Base-by-base conservation (phyloP, 352 stramenopile species). In the Hyaloperonospora brassicae region DNA sequence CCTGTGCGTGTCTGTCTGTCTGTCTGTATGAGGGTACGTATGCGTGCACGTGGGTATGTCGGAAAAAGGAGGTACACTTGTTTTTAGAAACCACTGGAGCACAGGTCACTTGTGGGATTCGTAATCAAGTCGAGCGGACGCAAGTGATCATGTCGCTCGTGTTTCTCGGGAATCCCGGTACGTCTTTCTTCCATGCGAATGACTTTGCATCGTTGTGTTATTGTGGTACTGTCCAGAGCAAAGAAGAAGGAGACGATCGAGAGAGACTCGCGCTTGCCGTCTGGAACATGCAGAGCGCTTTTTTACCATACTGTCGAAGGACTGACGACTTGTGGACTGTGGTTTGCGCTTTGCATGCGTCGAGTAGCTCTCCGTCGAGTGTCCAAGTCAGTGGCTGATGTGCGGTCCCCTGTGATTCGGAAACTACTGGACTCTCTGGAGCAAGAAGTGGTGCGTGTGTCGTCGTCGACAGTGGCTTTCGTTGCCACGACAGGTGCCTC, bases 141-240 rank as follows among this genome's bases (percentile, higher is more conserved):
- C 17, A 17, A 8, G 17, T 24, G 7, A 58, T 50, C 44, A 67
- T 83, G 62, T 66, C 76, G 72, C 70, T 89, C 34, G 76, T 89
- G 38, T 86, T 87, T 50, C 74, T 89, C 22, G 79, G 79, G 24
- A 89, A 87, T 55, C 68, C 76, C 22, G 76, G 79, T 87, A 56
- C 64, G 68, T 56, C 4, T 9, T 27, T 36, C 24, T 25, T 58
- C 45, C 12, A 48, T 27, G 14, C 40, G 8, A 0, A 49, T n/a
- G 5, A 35, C 13, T 41, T 23, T 14, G 10, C 0, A 11, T 8
- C 13, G 3, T 24, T 9, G 21, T 1, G 14, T 11, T 13, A 2
- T 24, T 5, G 17, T 42, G 55, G 0, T 17, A 17, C 17, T 17
- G 17, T 17, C 17, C 17, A 17, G 17, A 17, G 17, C 17, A 17